Evolutionary conservation across 768 basidiomycete species (phyloP), one percentile per base, ranked within the genome.

Genomic region (Aureoboletus auriporus): DNA sequence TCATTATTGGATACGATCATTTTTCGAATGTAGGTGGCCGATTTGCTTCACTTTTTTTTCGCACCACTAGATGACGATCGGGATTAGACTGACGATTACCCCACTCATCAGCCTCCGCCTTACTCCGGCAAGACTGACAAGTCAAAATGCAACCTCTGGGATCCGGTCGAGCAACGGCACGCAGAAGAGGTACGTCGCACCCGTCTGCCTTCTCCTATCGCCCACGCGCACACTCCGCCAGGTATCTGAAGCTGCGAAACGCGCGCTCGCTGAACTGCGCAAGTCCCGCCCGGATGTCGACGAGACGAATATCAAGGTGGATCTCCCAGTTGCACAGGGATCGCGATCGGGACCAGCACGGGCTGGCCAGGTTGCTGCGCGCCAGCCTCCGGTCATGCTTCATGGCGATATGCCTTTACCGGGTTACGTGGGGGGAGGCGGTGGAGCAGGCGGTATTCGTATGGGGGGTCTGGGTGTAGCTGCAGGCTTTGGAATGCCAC

Each of bases 1-100:
- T 83, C 30, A 86, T 94, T 35, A 68, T 29, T 0, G 87, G 88
- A 1, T 91, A 92, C 57, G 83, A 89, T 0, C 90, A 93, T 59
- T 92, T 91, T 60, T 64, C 74, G 40, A 69, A 78, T 42, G 78
- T 78, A 59, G 29, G 73, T 62, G 28, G 26, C 12, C n/a, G 9
- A 17, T 46, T 38, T n/a, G 5, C 8, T 16, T 17, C 8, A 20
- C 20, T 17, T 23, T 11, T 11, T 37, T 6, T 7, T 4, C 8
- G 6, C 20, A 23, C 20, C 20, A 23, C 20, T 23, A 23, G 20
- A 23, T 23, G 20, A 23, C 4, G 20, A 23, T n/a, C 17, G 13
- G 11, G 46, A 31, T 35, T 38, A n/a, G 35, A 52, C 41, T 60
- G 20, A 63, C 33, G 9, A 23, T 34, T 37, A 31, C 28, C 17